Conservation (phyloP, 2,329 filamentous ascomycete species). For the Blastomyces gilchristii region DNA sequence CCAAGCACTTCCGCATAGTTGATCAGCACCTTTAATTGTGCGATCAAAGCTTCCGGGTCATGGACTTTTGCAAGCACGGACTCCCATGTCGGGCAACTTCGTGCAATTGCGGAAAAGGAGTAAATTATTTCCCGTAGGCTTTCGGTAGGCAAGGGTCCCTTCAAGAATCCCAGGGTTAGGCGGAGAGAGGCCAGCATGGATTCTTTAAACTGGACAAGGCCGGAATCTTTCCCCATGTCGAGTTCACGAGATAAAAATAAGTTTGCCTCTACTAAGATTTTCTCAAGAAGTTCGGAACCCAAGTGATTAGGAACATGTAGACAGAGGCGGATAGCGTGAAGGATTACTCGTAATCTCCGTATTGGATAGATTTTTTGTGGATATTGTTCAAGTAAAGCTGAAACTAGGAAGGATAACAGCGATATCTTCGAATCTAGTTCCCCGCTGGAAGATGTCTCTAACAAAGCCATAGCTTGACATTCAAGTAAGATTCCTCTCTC, state of each 20-base stretch:
- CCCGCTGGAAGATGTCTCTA: slow-evolving; percentile 22
- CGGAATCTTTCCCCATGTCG: slow-evolving; percentile 21
- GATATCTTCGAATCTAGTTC: slow-evolving; percentile 23
- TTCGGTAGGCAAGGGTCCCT: slow-evolving; percentile 22
- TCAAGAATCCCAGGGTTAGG: slow-evolving; percentile 27
- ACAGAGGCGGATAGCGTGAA: slow-evolving; percentile 27
- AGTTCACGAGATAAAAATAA: slow-evolving; percentile 14
- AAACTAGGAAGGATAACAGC: slow-evolving; percentile 22
- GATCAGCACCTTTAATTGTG: slow-evolving; percentile 44
- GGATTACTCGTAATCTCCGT: slow-evolving; percentile 28
- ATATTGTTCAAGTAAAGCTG: slow-evolving; percentile 28
- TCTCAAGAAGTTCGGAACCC: slow-evolving; percentile 20
- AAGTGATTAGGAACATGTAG: slow-evolving; percentile 26
- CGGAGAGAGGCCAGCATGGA: slow-evolving; percentile 28
- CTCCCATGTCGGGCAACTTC: slow-evolving; percentile 34
- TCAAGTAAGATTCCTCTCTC: slow-evolving; percentile 26
- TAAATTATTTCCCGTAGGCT: slow-evolving; percentile 24
- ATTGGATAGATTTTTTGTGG: slow-evolving; percentile 24
- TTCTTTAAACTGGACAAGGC: slow-evolving; percentile 20
- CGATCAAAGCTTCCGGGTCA: slow-evolving; percentile 39
- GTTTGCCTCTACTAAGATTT: slow-evolving; percentile 21
- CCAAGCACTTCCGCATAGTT: slow-evolving; percentile 51
- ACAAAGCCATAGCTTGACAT: slow-evolving; percentile 29
- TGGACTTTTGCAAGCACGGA: slow-evolving; percentile 40
- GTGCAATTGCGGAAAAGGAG: slow-evolving; percentile 34